phyloP scores from a whole-genome alignment of 441 rosid genomes.

The Euphorbia schlechtendalii region DNA sequence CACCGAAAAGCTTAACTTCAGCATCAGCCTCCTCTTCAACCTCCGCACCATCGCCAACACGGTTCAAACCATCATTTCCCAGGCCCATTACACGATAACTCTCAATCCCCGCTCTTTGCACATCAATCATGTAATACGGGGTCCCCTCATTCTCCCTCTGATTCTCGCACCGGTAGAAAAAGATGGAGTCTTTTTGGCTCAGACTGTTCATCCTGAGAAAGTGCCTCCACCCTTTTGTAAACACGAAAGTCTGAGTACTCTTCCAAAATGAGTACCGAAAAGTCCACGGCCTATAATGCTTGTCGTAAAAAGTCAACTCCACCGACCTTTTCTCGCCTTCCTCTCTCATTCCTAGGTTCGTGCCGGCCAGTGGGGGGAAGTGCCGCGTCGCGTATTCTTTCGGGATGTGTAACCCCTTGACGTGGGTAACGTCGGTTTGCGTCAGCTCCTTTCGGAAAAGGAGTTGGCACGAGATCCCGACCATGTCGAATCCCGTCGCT shows the following conservation, averaged over 20 bases:
- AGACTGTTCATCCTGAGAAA: constrained; percentile 23
- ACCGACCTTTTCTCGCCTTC: constrained; percentile 1
- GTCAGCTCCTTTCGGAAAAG: constrained; percentile 22
- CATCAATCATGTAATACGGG: constrained; percentile 22
- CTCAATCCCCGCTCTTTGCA: not conserved
- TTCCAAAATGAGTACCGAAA: constrained; percentile 28
- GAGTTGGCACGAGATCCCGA: constrained; percentile 3
- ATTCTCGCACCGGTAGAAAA: constrained; percentile 19
- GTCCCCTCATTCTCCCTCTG: constrained; percentile 4
- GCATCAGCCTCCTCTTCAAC: constrained; percentile 2
- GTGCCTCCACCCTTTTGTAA: constrained; percentile 27
- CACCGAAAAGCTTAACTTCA: constrained; percentile 20
- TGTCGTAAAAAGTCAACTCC: constrained; percentile 24
- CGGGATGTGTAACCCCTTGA: constrained; percentile 23
- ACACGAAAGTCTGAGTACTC: constrained; percentile 21
- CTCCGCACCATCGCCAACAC: not conserved
- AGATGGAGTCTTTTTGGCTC: constrained; percentile 21
- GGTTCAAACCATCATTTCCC: not conserved
- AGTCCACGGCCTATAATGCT: constrained; percentile 21
- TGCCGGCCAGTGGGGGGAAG: constrained; percentile 16
- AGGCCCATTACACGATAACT: not conserved
- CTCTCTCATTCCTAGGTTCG: not conserved
- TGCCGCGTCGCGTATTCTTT: constrained; percentile 17
- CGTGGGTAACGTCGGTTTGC: constrained; percentile 16
- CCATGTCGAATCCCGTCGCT: not conserved